A percentile compares a stretch with the other conserved stretches of the same genome.
Evolutionary conservation across 2,329 filamentous ascomycete genomes (phyloP).

Genomic region (Fusarium dimerum): DNA sequence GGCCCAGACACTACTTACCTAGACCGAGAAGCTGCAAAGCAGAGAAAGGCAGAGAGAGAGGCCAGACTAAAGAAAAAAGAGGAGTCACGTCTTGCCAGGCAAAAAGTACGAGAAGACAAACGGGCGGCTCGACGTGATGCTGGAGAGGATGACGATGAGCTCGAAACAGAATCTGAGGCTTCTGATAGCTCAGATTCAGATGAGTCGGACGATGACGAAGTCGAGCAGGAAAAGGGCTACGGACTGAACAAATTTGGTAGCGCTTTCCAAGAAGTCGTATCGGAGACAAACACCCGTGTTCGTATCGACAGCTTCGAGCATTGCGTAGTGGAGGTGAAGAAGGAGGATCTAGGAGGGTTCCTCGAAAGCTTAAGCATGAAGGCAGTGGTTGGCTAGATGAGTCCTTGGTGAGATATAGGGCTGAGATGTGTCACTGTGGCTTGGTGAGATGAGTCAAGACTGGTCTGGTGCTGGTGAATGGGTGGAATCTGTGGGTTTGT

Average conservation of each 20-base stretch:
- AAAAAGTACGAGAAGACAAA: conserved; percentile 62
- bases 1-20: conserved; percentile 71
- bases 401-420: background rate
- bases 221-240: conserved; percentile 61
- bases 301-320: conserved; percentile 97
- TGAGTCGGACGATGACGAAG: conserved; percentile 55
- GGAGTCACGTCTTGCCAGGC: conserved; percentile 56
- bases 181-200: conserved; percentile 45
- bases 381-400: conserved; percentile 66
- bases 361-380: conserved; percentile 91
- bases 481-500: background rate
- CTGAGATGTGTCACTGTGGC: background rate
- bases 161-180: conserved; percentile 45
- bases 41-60: conserved; percentile 62
- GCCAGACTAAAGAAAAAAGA: conserved; percentile 64
- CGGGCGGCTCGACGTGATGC: conserved; percentile 55
- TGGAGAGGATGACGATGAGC: conserved; percentile 49
- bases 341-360: conserved; percentile 89
- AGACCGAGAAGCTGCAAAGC: conserved; percentile 66
- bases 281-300: conserved; percentile 86
- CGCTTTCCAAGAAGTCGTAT: conserved; percentile 92
- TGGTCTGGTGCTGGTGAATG: background rate
- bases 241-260: conserved; percentile 89
- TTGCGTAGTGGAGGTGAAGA: conserved; percentile 95
- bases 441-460: background rate